phyloP scores from a whole-genome alignment of 768 basidiomycete species.

The Collybia nuda region DNA sequence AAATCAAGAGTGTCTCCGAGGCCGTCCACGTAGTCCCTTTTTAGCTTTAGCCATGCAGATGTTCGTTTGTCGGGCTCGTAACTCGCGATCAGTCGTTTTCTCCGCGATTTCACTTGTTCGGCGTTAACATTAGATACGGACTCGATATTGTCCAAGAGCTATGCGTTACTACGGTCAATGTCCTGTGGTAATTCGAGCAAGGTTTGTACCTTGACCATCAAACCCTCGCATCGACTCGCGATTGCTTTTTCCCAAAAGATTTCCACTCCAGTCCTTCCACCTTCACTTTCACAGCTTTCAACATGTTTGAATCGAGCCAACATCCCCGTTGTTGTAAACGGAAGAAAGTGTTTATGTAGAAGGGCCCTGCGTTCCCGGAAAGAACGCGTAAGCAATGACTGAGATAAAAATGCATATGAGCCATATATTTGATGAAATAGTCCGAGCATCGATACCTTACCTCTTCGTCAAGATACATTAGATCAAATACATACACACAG shows the following conservation, averaged over 20 bases:
- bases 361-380: slow-evolving; percentile 72
- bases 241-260: slow-evolving; percentile 77
- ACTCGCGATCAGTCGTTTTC: slow-evolving; percentile 76
- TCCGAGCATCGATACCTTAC: slow-evolving; percentile 33
- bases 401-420: background rate
- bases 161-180: slow-evolving; percentile 1
- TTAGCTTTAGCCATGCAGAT: slow-evolving; percentile 87
- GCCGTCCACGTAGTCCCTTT: slow-evolving; percentile 87
- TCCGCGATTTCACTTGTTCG: slow-evolving; percentile 36
- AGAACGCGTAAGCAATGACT: slow-evolving; percentile 68
- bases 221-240: slow-evolving; percentile 81
- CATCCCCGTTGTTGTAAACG: slow-evolving; percentile 42
- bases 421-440: too few species aligned
- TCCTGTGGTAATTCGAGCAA: background rate
- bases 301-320: slow-evolving; percentile 73
- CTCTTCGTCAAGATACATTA: slow-evolving; percentile 82
- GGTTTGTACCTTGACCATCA: slow-evolving; percentile 79
- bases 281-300: slow-evolving; percentile 64
- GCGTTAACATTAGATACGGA: slow-evolving; percentile 30
- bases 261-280: slow-evolving; percentile 62
- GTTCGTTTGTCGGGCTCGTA: slow-evolving; percentile 91
- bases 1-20: slow-evolving; percentile 76
- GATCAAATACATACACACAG: slow-evolving; percentile 85
- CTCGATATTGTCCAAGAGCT: slow-evolving; percentile 65
- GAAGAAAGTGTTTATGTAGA: slow-evolving; percentile 62